Percentiles rank a stretch among this genome's conserved stretches.
Conservation (phyloP, 257 asterid species). For the Solanum bulbocastanum region DNA sequence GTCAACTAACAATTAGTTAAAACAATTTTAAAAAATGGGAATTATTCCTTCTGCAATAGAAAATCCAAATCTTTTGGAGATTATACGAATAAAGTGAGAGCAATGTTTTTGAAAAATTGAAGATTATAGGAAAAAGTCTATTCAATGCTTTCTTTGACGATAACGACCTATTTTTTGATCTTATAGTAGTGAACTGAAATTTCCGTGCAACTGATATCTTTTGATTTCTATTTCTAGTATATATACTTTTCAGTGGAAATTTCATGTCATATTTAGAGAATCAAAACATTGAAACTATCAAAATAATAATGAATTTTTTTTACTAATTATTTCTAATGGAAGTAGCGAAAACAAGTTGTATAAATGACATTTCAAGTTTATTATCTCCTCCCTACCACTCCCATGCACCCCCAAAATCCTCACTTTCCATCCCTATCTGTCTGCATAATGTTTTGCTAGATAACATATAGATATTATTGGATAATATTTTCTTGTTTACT, state of each 20-base stretch:
- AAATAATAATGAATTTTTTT: too few relatives aligned
- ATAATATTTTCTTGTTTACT: not conserved
- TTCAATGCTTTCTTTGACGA: not conserved
- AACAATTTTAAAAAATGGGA: not conserved
- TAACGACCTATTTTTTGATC: not conserved
- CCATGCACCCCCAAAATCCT: not conserved
- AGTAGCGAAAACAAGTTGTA: too few relatives aligned
- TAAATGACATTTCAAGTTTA: too few relatives aligned
- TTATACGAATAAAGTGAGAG: not conserved
- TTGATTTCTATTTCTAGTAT: not conserved
- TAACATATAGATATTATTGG: not conserved
- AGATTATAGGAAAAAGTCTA: not conserved
- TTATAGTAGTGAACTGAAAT: not conserved
- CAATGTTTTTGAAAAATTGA: not conserved
- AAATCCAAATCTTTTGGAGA: not conserved
- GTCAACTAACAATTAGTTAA: not conserved
- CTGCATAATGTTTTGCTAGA: not conserved
- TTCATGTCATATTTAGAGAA: not conserved
- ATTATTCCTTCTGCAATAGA: not conserved
- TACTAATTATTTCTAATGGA: too few relatives aligned
- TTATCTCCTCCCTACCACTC: not conserved
- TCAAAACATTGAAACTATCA: not conserved
- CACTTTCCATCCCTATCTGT: not conserved
- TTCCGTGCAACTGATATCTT: not conserved
- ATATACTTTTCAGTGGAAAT: not conserved